Evolutionary conservation across 805 yeast genomes (phyloP), one percentile per base, ranked within the genome.

Genomic region (Saturnispora serradocipensis): DNA sequence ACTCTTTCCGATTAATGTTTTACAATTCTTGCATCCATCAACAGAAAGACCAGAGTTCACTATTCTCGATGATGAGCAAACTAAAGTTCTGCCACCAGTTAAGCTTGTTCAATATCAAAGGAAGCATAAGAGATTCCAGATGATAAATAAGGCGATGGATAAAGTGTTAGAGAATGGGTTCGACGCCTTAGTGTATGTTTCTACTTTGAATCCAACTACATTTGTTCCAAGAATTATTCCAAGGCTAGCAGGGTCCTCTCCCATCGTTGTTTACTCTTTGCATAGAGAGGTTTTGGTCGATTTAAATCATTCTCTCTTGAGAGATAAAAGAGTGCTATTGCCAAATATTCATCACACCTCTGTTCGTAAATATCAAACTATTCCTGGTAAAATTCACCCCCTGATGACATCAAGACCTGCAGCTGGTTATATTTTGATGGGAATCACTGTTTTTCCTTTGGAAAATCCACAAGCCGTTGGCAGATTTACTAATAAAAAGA

Each of bases 331-430:
- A 45, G 78, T 87, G 9, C 71, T 93, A 58, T 91, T 93, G 0
- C 95, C 97, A 5, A 79, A 88, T 15, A 80, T 91, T 22, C 74
- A 78, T 55, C 97, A 90, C 66, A 80, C 95, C 1, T 75, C 87
- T 55, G 93, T 86, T 11, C 78, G 97, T 56, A 83, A 82, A 47
- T 90, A 85, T 65, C 99, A 93, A 71, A 88, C 97, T 3, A 80
- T 91, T 28, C 88, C 95, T 18, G 99, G 98, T 7, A 82, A 95
- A 63, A 72, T 91, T 61, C 99, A 93, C 66, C 99, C 99, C 0
- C 63, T 83, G 54, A 93, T 93, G 99, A 87, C 97, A 0, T 82
- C 84, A 75, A 77, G 88, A 60, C 89, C 96, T 6, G 90, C 85
- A 53, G 98, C 97, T 34, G 99, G 99, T 0, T 91, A 81, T 65